Conservation (phyloP, 1,284 basidiomycete species). For the Leccinum angustisporum region DNA sequence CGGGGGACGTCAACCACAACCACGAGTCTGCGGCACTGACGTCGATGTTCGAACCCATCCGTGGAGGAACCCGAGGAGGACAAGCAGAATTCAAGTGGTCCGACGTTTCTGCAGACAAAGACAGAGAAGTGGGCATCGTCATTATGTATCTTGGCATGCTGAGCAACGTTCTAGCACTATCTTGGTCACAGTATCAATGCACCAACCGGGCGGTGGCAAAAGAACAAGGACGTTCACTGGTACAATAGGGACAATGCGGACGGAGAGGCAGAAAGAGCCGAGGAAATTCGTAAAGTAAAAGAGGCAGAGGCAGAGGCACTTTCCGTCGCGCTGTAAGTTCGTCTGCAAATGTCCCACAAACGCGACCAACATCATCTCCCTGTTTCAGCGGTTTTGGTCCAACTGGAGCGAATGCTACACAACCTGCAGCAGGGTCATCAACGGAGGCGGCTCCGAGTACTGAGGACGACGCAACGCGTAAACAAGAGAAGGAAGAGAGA, state of each 20-base stretch:
- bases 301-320: conserved; percentile 87
- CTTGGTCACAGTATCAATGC: conserved; percentile 91
- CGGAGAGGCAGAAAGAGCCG: conserved; percentile 48
- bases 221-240: conserved; percentile 94
- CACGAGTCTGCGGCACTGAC: not conserved
- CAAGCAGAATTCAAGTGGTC: conserved; percentile 92
- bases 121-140: conserved; percentile 67
- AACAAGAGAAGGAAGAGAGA: conserved; percentile 56
- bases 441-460: conserved; percentile 28
- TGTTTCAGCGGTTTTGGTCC: conserved; percentile 59
- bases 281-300: conserved; percentile 80
- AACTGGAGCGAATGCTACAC: conserved; percentile 41
- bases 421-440: conserved; percentile 17
- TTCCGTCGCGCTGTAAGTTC: conserved; percentile 69
- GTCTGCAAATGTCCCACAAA: not conserved
- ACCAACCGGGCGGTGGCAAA: conserved; percentile 92
- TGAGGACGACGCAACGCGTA: conserved; percentile 35
- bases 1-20: not conserved
- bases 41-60: conserved; percentile 75
- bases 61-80: conserved; percentile 84
- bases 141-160: not conserved
- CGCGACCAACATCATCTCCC: conserved; percentile 5
- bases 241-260: conserved; percentile 66
- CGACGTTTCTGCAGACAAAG: conserved; percentile 87
- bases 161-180: conserved; percentile 62